Evolutionary conservation across 2,329 filamentous ascomycete species (phyloP), one percentile per base, ranked within the genome.

Genomic region (Pestalotiopsis sp.): DNA sequence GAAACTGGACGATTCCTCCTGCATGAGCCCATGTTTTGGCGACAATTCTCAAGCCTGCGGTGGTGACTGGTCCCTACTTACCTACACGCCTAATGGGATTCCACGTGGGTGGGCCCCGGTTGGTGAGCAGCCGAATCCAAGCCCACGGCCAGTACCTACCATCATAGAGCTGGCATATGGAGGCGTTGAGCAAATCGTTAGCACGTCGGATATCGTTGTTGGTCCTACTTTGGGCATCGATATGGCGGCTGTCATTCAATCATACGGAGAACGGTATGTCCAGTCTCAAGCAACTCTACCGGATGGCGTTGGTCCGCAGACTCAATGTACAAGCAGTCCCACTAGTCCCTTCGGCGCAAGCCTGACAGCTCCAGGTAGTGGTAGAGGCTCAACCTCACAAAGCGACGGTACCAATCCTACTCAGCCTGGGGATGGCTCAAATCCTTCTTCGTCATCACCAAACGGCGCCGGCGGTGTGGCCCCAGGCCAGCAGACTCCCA

Each of bases 1-100:
- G 62, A 78, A 80, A 70, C 73, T 88, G 20, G 81, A 82, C 59
- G 84, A 85, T 3, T 77, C 75, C 7, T 72, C 74, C 13, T 90
- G 88, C 78, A 76, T 77, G 57, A 83, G 82, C 73, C 77, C 83
- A 1, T 90, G 88, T 74, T 81, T 83, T 65, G 87, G 85, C 25
- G 83, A 87, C 71, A 70, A 70, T 1, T 76, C 74, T 12, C 78
- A 87, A 73, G 79, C 80, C 5, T 90, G 88, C 72, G 88, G 87
- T 61, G 87, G 86, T 17, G 70, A 75, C 67, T 80, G 81, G 78
- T 79, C 82, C 11, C 78, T 87, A 64, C 83, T 78, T 68, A 80
- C 86, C 67, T 87, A 83, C 74, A 81, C 78, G 68, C 75, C 76
- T 58, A 78, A 78, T 65, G 81, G 80, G 49, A 68, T 79, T 56